phyloP scores from a whole-genome alignment of 2,329 filamentous ascomycete species.

The Claviceps arundinis region DNA sequence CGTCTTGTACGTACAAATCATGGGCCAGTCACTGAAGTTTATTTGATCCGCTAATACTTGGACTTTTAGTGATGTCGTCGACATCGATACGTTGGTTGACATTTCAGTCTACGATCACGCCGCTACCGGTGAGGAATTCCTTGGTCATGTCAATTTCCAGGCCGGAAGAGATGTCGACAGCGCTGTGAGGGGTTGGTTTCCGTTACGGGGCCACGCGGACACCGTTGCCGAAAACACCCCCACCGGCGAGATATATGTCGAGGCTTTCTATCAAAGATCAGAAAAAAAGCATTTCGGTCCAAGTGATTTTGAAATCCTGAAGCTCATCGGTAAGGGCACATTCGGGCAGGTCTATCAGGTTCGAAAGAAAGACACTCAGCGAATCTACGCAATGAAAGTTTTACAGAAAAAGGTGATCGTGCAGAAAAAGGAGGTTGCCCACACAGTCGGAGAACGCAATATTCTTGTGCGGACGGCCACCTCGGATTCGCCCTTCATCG shows the following conservation, averaged over 20 bases:
- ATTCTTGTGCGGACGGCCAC: slow-evolving; percentile 94
- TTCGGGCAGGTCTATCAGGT: slow-evolving; percentile 99
- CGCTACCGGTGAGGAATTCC: slow-evolving; percentile 71
- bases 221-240: slow-evolving; percentile 56
- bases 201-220: slow-evolving; percentile 61
- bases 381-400: slow-evolving; percentile 99
- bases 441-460: slow-evolving; percentile 92
- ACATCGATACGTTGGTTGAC: slow-evolving; percentile 78
- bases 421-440: slow-evolving; percentile 97
- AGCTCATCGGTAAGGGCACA: slow-evolving; percentile 93
- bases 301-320: slow-evolving; percentile 89
- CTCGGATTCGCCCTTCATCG: slow-evolving; percentile 92
- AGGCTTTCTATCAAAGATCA: slow-evolving; percentile 71
- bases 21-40: background rate
- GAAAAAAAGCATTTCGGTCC: slow-evolving; percentile 89
- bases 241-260: slow-evolving; percentile 80
- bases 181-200: slow-evolving; percentile 73
- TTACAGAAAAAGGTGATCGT: slow-evolving; percentile 99
- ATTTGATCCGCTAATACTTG: slow-evolving; percentile 6
- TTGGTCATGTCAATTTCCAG: slow-evolving; percentile 78
- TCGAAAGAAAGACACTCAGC: slow-evolving; percentile 86
- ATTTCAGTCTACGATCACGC: slow-evolving; percentile 85
- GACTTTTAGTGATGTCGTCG: slow-evolving; percentile 70
- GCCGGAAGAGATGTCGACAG: slow-evolving; percentile 52
- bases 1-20: slow-evolving; percentile 57